Conservation (phyloP, 768 basidiomycete species). For the Clitopilus hobsonii region DNA sequence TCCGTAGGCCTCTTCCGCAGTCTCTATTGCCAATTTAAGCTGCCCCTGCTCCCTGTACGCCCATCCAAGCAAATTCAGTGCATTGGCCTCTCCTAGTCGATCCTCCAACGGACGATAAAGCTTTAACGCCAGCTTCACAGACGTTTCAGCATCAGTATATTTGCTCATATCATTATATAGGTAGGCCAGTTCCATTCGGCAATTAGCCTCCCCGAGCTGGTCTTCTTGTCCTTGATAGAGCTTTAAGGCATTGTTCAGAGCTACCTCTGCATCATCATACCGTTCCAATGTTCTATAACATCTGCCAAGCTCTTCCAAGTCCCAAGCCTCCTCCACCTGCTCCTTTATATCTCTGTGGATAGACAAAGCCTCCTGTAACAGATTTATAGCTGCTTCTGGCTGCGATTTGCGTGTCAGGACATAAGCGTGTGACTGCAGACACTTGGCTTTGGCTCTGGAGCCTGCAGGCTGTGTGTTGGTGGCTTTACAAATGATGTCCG, state of each 20-base stretch:
- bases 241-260: too few species aligned
- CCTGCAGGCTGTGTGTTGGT: neutral
- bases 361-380: neutral
- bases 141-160: too few species aligned
- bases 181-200: neutral
- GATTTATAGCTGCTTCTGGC: neutral
- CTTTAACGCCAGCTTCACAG: too few species aligned
- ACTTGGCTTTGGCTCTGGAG: neutral
- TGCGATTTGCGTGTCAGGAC: neutral
- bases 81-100: neutral
- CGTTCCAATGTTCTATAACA: too few species aligned
- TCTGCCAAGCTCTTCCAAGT: neutral
- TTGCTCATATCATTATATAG: neutral
- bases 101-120: too few species aligned
- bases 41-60: neutral
- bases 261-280: too few species aligned
- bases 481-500: neutral
- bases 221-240: too few species aligned
- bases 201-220: too few species aligned
- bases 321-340: neutral
- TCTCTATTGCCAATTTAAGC: neutral
- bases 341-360: neutral
- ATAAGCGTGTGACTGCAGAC: neutral
- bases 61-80: neutral
- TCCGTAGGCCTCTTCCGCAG: neutral